A percentile compares a stretch with the other conserved stretches of the same genome.
Conservation (phyloP, 441 rosid species). For the Gossypium trilobum region DNA sequence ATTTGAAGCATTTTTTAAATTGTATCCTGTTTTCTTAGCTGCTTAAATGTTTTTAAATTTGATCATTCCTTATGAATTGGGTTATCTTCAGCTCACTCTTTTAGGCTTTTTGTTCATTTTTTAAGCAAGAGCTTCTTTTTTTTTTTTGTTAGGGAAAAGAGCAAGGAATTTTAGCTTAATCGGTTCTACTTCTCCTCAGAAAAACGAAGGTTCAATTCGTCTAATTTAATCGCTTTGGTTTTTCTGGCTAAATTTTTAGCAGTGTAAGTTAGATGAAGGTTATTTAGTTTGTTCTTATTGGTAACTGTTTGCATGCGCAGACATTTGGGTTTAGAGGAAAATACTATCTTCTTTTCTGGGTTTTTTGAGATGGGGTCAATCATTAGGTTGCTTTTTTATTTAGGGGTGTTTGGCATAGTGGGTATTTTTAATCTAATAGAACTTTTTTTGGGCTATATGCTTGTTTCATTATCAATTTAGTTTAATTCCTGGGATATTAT, state of each 20-base stretch:
- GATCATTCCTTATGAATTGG: background rate
- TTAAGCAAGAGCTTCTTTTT: background rate
- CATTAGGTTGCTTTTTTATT: background rate
- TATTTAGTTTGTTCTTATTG: conserved; percentile 9
- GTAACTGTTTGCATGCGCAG: background rate
- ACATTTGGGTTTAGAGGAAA: background rate
- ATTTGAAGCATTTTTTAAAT: background rate
- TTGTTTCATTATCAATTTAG: background rate
- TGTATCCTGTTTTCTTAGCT: background rate
- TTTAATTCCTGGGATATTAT: background rate
- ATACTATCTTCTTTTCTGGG: background rate
- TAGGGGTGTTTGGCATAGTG: background rate
- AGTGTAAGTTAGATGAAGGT: conserved; percentile 12
- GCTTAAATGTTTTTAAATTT: background rate
- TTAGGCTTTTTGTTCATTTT: background rate
- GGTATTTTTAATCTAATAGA: background rate
- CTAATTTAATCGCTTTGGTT: background rate
- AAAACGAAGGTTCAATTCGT: background rate
- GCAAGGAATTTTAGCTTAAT: background rate
- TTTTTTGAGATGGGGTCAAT: background rate
- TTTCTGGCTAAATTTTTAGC: background rate
- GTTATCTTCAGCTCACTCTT: conserved; percentile 16
- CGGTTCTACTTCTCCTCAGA: background rate
- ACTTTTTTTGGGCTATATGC: background rate
- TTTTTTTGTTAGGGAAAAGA: background rate